Percentiles rank a stretch among this genome's conserved stretches.
phyloP scores from a whole-genome alignment of 495 filamentous ascomycete genomes.

The Xeromyces bisporus region DNA sequence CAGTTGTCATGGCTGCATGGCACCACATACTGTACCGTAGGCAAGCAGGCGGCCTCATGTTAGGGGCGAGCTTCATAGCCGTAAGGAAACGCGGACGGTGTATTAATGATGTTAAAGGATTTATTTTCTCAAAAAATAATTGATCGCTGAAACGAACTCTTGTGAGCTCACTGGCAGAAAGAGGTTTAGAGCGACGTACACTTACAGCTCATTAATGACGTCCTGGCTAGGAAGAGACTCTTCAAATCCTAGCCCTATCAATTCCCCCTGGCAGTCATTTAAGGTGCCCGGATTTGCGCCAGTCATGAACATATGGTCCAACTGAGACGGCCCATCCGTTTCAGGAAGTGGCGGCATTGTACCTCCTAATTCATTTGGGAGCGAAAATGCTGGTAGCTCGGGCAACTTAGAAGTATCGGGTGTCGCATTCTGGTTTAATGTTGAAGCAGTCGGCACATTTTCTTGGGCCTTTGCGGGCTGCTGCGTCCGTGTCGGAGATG shows the following conservation, averaged over 20 bases:
- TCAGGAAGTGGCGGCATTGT: slow-evolving; percentile 10
- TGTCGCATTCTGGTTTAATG: slow-evolving; percentile 9
- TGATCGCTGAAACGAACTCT: slow-evolving; percentile 39
- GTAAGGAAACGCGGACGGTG: slow-evolving; percentile 75
- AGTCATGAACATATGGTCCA: slow-evolving; percentile 8
- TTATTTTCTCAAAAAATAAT: slow-evolving; percentile 81
- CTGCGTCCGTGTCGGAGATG: slow-evolving; percentile 14
- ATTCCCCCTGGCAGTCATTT: slow-evolving; percentile 57
- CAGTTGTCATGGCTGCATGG: slow-evolving; percentile 62
- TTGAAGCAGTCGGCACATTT: slow-evolving; percentile 10
- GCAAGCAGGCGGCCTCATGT: slow-evolving; percentile 71
- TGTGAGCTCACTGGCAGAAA: background rate
- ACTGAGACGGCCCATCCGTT: slow-evolving; percentile 12
- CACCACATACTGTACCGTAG: slow-evolving; percentile 92
- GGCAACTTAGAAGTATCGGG: slow-evolving; percentile 13
- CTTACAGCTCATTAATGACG: slow-evolving; percentile 78
- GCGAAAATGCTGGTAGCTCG: slow-evolving; percentile 5
- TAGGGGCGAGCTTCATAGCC: slow-evolving; percentile 68
- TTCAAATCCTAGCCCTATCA: slow-evolving; percentile 85
- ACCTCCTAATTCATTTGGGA: slow-evolving; percentile 7
- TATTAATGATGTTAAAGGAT: slow-evolving; percentile 71
- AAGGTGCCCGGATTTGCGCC: slow-evolving; percentile 13
- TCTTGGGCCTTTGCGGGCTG: slow-evolving; percentile 9
- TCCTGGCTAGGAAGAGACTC: slow-evolving; percentile 81
- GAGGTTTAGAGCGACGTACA: slow-evolving; percentile 1